These are phyloP conservation scores for Nyssa sinensis DNA, from an alignment of 148 eudicot species.

Conservation along the genomic window DNA sequence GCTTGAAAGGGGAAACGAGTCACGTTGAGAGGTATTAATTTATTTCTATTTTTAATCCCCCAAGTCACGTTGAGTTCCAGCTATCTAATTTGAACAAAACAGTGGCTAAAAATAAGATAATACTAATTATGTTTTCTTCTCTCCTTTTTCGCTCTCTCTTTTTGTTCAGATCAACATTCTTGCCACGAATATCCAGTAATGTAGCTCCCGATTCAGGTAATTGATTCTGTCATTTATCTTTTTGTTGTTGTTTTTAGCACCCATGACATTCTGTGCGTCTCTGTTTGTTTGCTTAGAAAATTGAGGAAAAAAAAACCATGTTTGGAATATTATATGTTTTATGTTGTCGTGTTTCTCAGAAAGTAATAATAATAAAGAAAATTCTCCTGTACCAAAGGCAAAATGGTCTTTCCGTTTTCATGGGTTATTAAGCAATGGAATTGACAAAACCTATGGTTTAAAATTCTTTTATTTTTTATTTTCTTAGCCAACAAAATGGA, in stretches of 20 bases:
- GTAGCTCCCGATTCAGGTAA: slow-evolving; percentile 13
- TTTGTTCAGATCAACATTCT: slow-evolving; percentile 8
- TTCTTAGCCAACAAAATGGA: background rate
- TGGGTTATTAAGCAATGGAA: background rate
- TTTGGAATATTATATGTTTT: background rate
- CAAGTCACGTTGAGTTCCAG: slow-evolving; percentile 1
- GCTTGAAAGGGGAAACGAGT: no score
- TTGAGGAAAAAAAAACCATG: background rate
- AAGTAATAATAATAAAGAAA: background rate
- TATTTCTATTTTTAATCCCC: background rate
- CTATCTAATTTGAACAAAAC: background rate
- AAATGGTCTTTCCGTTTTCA: background rate
- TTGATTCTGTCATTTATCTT: background rate
- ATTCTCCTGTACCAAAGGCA: background rate
- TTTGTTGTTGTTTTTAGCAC: background rate
- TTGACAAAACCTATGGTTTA: no score
- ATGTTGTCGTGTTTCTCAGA: background rate
- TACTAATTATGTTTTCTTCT: background rate
- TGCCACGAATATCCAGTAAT: background rate
- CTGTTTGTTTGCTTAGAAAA: slow-evolving; percentile 6
- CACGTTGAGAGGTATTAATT: no score
- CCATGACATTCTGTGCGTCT: background rate
- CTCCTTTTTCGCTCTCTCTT: background rate
- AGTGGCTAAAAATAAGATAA: background rate
- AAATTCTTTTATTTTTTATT: background rate